Conservation (phyloP, 306 rosid genomes). For the Dryas octopetala region DNA sequence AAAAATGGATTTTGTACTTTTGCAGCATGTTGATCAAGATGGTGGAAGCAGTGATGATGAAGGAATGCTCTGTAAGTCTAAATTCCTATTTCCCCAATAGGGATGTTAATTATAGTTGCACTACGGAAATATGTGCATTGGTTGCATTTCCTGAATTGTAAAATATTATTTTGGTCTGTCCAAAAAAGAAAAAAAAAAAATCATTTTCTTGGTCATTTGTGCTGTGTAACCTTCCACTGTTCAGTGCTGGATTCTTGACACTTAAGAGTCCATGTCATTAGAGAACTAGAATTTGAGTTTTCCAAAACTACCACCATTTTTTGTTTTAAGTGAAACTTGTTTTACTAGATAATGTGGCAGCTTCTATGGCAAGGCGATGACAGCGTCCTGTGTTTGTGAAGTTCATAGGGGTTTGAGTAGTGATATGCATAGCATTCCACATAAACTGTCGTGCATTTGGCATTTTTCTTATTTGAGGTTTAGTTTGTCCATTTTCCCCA, state of each 20-base stretch:
- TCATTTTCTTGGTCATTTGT: neutral
- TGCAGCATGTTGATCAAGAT: conserved; percentile 59
- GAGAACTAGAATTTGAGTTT: neutral
- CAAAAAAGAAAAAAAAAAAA: too few species aligned
- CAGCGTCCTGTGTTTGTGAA: neutral
- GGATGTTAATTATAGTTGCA: conserved; percentile 21
- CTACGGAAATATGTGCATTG: conserved; percentile 11
- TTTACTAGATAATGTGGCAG: neutral
- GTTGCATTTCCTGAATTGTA: conserved; percentile 4
- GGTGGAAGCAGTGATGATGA: conserved; percentile 79
- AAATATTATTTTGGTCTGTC: neutral
- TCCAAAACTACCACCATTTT: too few species aligned
- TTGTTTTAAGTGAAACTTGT: neutral
- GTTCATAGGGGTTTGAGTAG: neutral
- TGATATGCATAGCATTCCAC: neutral
- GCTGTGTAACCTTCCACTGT: neutral
- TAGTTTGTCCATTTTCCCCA: neutral
- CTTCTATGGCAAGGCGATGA: neutral
- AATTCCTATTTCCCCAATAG: conserved; percentile 13
- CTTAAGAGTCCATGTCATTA: neutral
- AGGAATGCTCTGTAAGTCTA: conserved; percentile 85
- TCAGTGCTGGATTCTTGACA: too few species aligned
- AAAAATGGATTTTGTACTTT: conserved; percentile 22
- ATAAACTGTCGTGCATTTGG: neutral
- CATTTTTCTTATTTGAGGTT: neutral